A percentile compares a stretch with the other conserved stretches of the same genome.
These are phyloP conservation scores for Bacidia gigantensis DNA, from an alignment of 495 filamentous ascomycete species.

Conservation along the genomic window DNA sequence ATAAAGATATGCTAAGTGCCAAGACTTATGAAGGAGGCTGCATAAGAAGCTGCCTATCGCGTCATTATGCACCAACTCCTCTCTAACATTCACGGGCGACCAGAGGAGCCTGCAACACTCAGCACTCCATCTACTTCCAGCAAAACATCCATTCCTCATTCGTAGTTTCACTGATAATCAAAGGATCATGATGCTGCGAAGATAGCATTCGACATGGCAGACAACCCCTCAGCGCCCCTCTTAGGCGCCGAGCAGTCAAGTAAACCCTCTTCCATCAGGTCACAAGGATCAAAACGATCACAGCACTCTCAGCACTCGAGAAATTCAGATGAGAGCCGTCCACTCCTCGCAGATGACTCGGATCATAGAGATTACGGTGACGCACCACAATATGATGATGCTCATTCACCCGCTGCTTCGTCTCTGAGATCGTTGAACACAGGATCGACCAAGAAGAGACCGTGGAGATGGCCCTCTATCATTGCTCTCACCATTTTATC, in stretches of 20 bases:
- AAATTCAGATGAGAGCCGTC: constrained; percentile 12
- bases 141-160: background rate
- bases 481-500: constrained; percentile 39
- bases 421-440: constrained; percentile 18
- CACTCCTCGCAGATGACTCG: constrained; percentile 11
- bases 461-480: constrained; percentile 42
- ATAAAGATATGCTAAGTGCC: too few relatives aligned
- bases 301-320: constrained; percentile 5
- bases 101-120: background rate
- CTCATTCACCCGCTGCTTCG: constrained; percentile 15
- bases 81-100: background rate
- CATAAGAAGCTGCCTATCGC: background rate
- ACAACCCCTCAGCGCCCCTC: constrained; percentile 14
- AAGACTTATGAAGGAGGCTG: background rate
- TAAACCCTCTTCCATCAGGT: constrained; percentile 2
- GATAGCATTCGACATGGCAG: constrained; percentile 7
- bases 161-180: background rate
- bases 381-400: constrained; percentile 27
- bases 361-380: constrained; percentile 37
- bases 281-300: constrained; percentile 10
- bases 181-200: background rate
- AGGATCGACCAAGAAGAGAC: constrained; percentile 18
- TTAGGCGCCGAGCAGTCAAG: constrained; percentile 8
- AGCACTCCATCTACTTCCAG: background rate
- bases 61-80: background rate